phyloP scores from a whole-genome alignment of 371 early-diverging fungal genomes.

The Choanephora cucurbitarum region DNA sequence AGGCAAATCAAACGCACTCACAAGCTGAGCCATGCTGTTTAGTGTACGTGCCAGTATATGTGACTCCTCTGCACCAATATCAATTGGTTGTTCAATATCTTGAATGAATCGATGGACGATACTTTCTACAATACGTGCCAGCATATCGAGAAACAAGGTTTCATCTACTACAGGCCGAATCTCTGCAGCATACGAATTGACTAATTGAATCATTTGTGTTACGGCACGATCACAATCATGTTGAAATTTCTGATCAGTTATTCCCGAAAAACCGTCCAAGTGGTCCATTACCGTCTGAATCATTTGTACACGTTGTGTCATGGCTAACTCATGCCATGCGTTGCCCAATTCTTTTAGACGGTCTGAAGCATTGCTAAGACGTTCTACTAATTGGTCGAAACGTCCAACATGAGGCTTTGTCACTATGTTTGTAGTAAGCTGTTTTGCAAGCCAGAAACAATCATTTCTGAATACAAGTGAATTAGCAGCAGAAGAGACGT shows the following conservation, averaged over 20 bases:
- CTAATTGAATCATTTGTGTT: conserved; percentile 50
- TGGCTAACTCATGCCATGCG: conserved; percentile 36
- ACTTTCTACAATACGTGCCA: conserved; percentile 53
- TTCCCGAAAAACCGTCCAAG: conserved; percentile 56
- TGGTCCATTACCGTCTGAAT: conserved; percentile 27
- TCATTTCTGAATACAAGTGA: conserved; percentile 72
- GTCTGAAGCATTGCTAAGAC: conserved; percentile 10
- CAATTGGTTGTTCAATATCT: conserved; percentile 57
- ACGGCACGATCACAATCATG: conserved; percentile 52
- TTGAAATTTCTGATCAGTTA: conserved; percentile 45
- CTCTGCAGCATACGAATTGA: conserved; percentile 47
- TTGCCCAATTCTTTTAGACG: conserved; percentile 27
- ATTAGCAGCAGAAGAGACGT: conserved; percentile 51
- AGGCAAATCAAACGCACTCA: conserved; percentile 52
- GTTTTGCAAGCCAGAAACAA: conserved; percentile 65
- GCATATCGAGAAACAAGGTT: conserved; percentile 28
- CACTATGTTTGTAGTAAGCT: conserved; percentile 12
- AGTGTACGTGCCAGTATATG: conserved; percentile 56
- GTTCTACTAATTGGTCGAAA: conserved; percentile 2
- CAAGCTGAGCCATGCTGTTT: conserved; percentile 54
- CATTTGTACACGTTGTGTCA: conserved; percentile 33
- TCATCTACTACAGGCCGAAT: conserved; percentile 29
- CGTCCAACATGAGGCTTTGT: conserved; percentile 6
- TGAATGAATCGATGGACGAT: conserved; percentile 45
- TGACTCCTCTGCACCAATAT: conserved; percentile 75